Evolutionary conservation across 2,329 filamentous ascomycete species (phyloP).

Genomic region (Sporothrix inflata): DNA sequence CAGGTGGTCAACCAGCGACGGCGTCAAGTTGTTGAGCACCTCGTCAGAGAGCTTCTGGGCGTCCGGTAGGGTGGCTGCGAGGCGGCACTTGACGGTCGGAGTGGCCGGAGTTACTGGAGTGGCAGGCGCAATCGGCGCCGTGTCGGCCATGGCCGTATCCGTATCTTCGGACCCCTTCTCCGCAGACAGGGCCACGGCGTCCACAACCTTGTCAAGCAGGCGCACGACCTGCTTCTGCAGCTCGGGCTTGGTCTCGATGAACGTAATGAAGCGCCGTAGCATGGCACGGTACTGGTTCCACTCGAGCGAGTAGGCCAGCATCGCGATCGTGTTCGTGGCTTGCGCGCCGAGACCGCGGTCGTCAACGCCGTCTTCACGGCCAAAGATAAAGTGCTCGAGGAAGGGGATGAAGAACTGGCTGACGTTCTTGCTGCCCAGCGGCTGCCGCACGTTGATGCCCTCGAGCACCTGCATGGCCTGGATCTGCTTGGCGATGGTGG

Average conservation of each 20-base stretch:
- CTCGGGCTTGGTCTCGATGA: constrained; percentile 78
- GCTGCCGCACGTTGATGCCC: constrained; percentile 61
- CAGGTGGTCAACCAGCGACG: constrained; percentile 78
- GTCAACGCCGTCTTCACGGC: constrained; percentile 71
- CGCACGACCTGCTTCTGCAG: constrained; percentile 84
- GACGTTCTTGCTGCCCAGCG: constrained; percentile 75
- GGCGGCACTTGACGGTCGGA: constrained; percentile 41
- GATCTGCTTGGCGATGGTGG: constrained; percentile 82
- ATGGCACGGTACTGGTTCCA: constrained; percentile 90
- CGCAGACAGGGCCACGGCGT: constrained; percentile 66
- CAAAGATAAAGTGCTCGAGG: constrained; percentile 91
- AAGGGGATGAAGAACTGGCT: constrained; percentile 87
- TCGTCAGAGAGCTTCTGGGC: constrained; percentile 71
- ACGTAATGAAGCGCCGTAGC: constrained; percentile 80
- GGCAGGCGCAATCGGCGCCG: constrained; percentile 37
- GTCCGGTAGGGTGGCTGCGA: constrained; percentile 69
- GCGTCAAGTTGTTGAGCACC: constrained; percentile 74
- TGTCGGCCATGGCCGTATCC: constrained; percentile 49
- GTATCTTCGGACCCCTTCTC: constrained; percentile 37
- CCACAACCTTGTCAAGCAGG: constrained; percentile 78
- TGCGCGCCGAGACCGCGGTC: constrained; percentile 87
- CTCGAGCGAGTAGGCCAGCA: constrained; percentile 74
- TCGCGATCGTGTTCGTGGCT: constrained; percentile 77
- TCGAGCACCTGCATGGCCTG: constrained; percentile 80
- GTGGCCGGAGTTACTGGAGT: constrained; percentile 32